Evolutionary conservation across 2,329 filamentous ascomycete species (phyloP), one percentile per base, ranked within the genome.

Genomic region (Coniella lustricola): DNA sequence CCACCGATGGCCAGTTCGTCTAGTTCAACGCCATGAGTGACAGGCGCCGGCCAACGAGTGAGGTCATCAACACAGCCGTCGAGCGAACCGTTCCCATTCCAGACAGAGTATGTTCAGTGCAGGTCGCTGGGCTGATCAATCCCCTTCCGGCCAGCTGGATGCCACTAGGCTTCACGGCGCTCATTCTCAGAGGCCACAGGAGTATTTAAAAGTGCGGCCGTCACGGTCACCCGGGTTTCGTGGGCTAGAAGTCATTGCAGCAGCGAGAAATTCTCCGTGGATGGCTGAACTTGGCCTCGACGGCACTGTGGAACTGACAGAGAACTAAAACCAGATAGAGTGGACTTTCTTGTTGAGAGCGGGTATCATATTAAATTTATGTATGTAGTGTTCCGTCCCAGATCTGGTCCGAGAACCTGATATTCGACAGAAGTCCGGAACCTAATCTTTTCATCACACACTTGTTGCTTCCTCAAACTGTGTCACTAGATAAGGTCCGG

Each of bases 291-390:
- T 79, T 0, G 74, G 20, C 13, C 62, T 80, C 0, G 74, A 81
- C 51, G 67, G 65, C 3, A 61, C 57, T 5, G 62, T 81, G 31
- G 61, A 70, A 32, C 63, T 80, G 9, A 59, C 63, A 16, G 56
- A 60, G 3, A 55, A 66, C 1, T 55, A 59, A 3, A 63, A 73
- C 33, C 67, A 66, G 1, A 71, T 68, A 0, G 76, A 80, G 53
- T 76, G 34, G 34, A 37, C 74, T 52, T 66, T 67, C 2, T 59
- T 60, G 8, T 62, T 72, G 0, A 69, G 71, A 32, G 70, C 71
- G 29, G 76, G 81, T 52, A 66, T 81, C 3, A 67, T 81, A 3
- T 62, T 82, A 1, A 77, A 82, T 56, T 82, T 79, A 29, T 29
- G 18, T 29, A 5, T 34, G 12, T 17, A n/a, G n/a, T 36, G n/a